Evolutionary conservation across 2,329 filamentous ascomycete species (phyloP).

Genomic region (Beauveria medogensis): DNA sequence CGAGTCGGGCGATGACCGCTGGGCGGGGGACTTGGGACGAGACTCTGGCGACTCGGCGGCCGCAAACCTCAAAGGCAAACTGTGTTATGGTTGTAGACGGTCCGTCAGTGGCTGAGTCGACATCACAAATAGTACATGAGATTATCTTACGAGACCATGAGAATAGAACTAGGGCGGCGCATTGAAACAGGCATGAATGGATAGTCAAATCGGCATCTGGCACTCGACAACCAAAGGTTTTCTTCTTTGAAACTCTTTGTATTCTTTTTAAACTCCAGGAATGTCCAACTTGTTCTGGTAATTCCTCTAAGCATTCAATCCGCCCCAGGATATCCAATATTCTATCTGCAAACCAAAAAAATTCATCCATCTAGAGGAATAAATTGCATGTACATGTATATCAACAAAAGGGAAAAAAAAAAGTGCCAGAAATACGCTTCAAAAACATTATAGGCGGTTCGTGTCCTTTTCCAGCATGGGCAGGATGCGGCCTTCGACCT

Average conservation of each 20-base stretch:
- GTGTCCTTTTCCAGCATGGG: constrained; percentile 28
- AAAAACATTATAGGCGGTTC: constrained; percentile 9
- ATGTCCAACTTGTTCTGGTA: background rate
- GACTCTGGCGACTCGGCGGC: constrained; percentile 19
- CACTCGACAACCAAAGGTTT: background rate
- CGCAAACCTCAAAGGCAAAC: constrained; percentile 22
- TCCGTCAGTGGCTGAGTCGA: constrained; percentile 44
- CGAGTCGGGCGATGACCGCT: constrained; percentile 53
- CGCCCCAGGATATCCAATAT: background rate
- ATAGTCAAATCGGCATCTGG: background rate
- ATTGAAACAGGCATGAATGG: background rate
- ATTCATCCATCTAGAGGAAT: background rate
- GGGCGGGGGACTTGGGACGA: constrained; percentile 53
- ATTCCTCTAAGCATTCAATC: background rate
- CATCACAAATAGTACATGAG: background rate
- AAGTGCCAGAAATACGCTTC: background rate
- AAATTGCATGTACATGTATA: background rate
- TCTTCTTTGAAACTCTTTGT: constrained; percentile 3
- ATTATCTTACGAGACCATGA: background rate
- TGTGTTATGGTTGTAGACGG: constrained; percentile 71
- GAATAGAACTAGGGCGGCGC: background rate
- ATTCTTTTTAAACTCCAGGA: constrained; percentile 2
- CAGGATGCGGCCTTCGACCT: constrained; percentile 57
- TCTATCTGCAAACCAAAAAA: constrained; percentile 10
- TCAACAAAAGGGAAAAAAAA: background rate